phyloP scores from a whole-genome alignment of 768 basidiomycete species.

The Boletus subparvulus region DNA sequence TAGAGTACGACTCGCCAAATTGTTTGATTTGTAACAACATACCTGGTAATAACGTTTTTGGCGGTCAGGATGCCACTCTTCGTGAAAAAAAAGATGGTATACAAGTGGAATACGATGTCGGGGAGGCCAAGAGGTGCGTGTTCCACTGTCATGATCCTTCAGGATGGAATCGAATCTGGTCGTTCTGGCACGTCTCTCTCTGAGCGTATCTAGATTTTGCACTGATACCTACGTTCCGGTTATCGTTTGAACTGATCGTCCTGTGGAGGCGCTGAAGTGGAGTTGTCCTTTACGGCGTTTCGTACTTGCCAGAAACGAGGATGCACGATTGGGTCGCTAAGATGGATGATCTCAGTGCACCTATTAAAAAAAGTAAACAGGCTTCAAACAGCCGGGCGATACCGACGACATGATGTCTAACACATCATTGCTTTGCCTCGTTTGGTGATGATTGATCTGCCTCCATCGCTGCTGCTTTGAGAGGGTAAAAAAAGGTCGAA shows the following conservation, averaged over 20 bases:
- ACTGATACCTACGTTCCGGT: not conserved
- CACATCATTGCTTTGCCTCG: not conserved
- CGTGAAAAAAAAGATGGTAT: constrained; percentile 40
- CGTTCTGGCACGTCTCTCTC: not conserved
- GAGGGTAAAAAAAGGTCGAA: not conserved
- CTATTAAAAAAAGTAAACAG: not conserved
- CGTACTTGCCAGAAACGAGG: not conserved
- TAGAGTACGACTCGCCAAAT: not conserved
- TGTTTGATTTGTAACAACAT: constrained; percentile 12
- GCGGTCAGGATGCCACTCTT: constrained; percentile 47
- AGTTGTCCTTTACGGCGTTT: not conserved
- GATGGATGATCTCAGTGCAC: no score
- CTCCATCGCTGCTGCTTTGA: not conserved
- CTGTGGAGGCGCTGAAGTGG: not conserved
- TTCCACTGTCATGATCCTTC: constrained; percentile 18
- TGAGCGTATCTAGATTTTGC: not conserved
- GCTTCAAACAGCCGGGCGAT: not conserved
- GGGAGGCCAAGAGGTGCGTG: not conserved
- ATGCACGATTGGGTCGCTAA: not conserved
- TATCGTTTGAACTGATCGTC: not conserved
- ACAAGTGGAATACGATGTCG: constrained; percentile 21
- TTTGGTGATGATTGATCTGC: not conserved
- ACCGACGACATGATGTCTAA: not conserved
- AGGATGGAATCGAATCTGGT: not conserved
- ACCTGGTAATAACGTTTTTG: not conserved